A percentile compares a stretch with the other conserved stretches of the same genome.
Evolutionary conservation across 108 stramenopile species (phyloP).

Genomic region (Fistulifera pelliculosa): DNA sequence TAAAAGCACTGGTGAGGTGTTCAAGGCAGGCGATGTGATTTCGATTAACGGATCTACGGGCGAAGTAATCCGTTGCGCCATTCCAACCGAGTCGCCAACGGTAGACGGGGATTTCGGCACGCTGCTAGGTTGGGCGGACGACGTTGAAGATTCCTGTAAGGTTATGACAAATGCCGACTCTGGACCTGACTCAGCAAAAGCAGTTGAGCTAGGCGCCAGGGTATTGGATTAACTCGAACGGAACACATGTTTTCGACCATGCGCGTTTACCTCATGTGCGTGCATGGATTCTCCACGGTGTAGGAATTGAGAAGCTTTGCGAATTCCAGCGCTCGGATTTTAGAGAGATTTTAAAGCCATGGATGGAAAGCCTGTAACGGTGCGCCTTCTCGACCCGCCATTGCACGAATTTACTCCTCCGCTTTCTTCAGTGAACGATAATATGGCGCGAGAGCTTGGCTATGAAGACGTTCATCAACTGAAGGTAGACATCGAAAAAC

Average conservation of each 20-base stretch:
- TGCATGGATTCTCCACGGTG: constrained; percentile 68
- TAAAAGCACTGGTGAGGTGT: constrained; percentile 35
- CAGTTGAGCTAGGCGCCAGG: constrained; percentile 61
- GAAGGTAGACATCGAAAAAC: constrained; percentile 37
- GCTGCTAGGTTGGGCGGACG: constrained; percentile 54
- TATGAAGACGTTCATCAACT: constrained; percentile 36
- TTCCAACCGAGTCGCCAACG: constrained; percentile 33
- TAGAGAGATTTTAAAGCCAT: constrained; percentile 55
- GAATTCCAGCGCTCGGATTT: constrained; percentile 66
- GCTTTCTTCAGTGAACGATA: constrained; percentile 33
- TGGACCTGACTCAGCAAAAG: constrained; percentile 65
- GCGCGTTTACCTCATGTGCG: constrained; percentile 65
- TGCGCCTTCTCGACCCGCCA: constrained; percentile 79
- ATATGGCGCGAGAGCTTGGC: constrained; percentile 44
- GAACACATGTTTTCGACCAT: constrained; percentile 86
- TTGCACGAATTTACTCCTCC: constrained; percentile 81
- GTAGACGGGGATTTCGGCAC: constrained; percentile 43
- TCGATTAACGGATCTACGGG: constrained; percentile 76
- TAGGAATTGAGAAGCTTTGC: constrained; percentile 44
- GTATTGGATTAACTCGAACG: constrained; percentile 76
- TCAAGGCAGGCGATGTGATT: constrained; percentile 65
- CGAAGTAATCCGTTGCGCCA: constrained; percentile 45
- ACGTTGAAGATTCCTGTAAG: constrained; percentile 48
- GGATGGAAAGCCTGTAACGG: constrained; percentile 67
- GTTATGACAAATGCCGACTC: constrained; percentile 80